Evolutionary conservation across 768 basidiomycete genomes (phyloP).

Genomic region (Xerocomellus chrysenteron): DNA sequence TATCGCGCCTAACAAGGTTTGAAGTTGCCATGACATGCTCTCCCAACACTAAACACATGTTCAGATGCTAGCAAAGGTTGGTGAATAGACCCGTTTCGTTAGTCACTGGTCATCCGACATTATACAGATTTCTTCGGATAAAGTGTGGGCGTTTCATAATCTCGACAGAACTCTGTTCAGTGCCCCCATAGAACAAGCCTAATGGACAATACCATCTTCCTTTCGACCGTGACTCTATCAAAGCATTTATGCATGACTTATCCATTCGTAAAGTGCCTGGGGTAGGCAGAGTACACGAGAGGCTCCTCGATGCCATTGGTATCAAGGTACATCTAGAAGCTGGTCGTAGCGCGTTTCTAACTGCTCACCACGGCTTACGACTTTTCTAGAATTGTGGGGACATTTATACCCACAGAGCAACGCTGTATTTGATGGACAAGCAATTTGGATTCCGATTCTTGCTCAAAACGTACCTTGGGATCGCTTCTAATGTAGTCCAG

Average conservation of each 20-base stretch:
- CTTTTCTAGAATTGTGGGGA: conserved; percentile 79
- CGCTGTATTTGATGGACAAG: conserved; percentile 81
- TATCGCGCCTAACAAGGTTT: conserved; percentile 91
- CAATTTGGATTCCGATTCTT: conserved; percentile 78
- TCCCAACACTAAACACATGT: conserved; percentile 13
- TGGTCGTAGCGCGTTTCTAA: not conserved
- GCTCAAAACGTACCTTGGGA: conserved; percentile 79
- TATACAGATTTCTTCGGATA: conserved; percentile 86
- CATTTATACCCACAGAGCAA: conserved; percentile 72
- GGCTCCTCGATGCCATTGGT: conserved; percentile 81
- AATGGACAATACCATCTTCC: conserved; percentile 85
- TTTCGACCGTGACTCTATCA: conserved; percentile 62
- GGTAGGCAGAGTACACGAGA: conserved; percentile 87
- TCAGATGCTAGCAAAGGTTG: conserved; percentile 90
- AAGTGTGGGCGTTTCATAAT: conserved; percentile 40
- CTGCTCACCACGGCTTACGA: not conserved
- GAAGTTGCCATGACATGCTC: conserved; percentile 25
- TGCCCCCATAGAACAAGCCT: conserved; percentile 73
- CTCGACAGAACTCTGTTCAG: not conserved
- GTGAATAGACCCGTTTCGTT: conserved; percentile 36
- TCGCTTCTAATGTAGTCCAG: conserved; percentile 79
- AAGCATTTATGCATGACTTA: conserved; percentile 74
- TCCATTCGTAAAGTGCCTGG: conserved; percentile 88
- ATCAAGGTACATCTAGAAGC: conserved; percentile 53
- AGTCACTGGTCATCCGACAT: conserved; percentile 3